phyloP scores from a whole-genome alignment of 345 rosid genomes.

The Hibiscus syriacus region DNA sequence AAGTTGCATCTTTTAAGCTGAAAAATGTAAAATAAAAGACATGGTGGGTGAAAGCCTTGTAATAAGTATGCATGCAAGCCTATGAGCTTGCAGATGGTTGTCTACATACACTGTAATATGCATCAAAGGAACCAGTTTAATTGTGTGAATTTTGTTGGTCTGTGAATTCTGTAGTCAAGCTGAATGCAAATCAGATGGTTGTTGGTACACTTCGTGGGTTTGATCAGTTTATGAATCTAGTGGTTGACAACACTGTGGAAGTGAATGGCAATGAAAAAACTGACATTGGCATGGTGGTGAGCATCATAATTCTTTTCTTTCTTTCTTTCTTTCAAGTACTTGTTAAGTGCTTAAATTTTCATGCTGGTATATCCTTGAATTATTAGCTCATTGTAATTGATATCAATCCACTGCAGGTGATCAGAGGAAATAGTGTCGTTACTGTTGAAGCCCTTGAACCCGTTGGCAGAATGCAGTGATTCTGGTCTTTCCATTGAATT shows the following conservation, averaged over 20 bases:
- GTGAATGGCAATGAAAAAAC: no score
- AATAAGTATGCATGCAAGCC: background rate
- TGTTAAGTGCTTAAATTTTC: background rate
- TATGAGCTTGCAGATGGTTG: background rate
- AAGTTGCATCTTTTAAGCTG: background rate
- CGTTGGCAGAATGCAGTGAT: conserved; percentile 38
- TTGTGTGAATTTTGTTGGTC: background rate
- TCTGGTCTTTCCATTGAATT: background rate
- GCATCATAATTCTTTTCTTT: conserved; percentile 10
- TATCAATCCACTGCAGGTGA: conserved; percentile 34
- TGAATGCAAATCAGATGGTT: conserved; percentile 66
- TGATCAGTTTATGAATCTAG: no score
- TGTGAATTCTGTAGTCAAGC: conserved; percentile 49
- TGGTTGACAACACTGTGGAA: no score
- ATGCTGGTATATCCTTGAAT: background rate
- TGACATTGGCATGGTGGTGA: conserved; percentile 89
- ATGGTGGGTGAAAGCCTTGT: background rate
- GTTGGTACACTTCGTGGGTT: no score
- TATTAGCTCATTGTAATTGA: background rate
- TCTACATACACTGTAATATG: background rate
- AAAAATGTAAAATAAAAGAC: background rate
- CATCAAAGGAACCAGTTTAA: background rate
- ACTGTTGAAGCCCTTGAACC: conserved; percentile 82
- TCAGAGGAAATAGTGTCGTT: conserved; percentile 74
- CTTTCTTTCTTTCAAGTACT: no score